Evolutionary conservation across 495 filamentous ascomycete species (phyloP).

Genomic region (Aspergillus cristatus): DNA sequence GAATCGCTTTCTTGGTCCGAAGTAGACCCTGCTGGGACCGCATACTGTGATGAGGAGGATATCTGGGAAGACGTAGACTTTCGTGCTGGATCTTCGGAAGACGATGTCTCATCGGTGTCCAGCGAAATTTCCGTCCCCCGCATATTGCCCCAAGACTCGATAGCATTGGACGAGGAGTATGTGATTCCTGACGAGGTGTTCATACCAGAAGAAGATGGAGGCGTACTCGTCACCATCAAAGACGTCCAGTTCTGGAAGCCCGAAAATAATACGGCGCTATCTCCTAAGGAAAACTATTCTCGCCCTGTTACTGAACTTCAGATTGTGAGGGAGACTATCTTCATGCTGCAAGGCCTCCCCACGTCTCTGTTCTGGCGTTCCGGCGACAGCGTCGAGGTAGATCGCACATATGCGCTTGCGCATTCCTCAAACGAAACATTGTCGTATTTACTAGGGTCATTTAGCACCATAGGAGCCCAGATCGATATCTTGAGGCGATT

Average conservation of each 20-base stretch:
- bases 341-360: conserved; percentile 73
- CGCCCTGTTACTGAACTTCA: conserved; percentile 62
- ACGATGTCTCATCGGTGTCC: conserved; percentile 28
- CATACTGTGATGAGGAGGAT: conserved; percentile 54
- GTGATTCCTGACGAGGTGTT: conserved; percentile 31
- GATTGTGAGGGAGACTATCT: conserved; percentile 65
- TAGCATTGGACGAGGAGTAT: conserved; percentile 23
- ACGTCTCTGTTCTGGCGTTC: conserved; percentile 56
- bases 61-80: conserved; percentile 78
- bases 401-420: conserved; percentile 26
- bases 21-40: conserved; percentile 62
- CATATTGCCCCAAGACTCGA: conserved; percentile 12
- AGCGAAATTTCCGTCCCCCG: conserved; percentile 21
- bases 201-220: conserved; percentile 22
- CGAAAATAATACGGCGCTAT: conserved; percentile 18
- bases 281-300: conserved; percentile 22
- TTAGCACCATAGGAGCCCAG: conserved; percentile 36
- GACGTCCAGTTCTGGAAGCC: conserved; percentile 59
- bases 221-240: conserved; percentile 39
- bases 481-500: conserved; percentile 42
- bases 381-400: conserved; percentile 30
- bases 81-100: conserved; percentile 53
- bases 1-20: conserved; percentile 62
- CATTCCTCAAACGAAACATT: conserved; percentile 31
- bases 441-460: conserved; percentile 28